phyloP scores from a whole-genome alignment of 2,329 filamentous ascomycete species.

The Ophiocordyceps camponoti-saundersi region DNA sequence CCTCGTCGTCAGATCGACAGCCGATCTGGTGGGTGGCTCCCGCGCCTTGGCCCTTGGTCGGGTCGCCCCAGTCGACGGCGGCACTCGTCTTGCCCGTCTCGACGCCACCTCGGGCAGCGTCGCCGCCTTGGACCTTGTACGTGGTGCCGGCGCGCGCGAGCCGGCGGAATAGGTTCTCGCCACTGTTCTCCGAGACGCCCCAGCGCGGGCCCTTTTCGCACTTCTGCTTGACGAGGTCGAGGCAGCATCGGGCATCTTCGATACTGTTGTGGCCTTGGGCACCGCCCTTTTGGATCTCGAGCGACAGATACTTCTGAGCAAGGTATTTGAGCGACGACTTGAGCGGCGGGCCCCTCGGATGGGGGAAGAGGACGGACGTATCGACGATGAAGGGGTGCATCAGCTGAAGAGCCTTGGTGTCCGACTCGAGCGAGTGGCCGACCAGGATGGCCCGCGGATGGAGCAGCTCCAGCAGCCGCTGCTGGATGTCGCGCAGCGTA shows the following conservation, averaged over 20 bases:
- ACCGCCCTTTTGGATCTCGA: conserved; percentile 75
- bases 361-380: conserved; percentile 77
- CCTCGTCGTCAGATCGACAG: conserved; percentile 42
- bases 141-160: conserved; percentile 46
- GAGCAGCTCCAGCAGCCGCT: conserved; percentile 55
- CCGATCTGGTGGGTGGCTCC: conserved; percentile 39
- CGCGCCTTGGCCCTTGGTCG: conserved; percentile 38
- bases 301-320: conserved; percentile 65
- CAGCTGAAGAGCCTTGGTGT: conserved; percentile 68
- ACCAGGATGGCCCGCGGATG: conserved; percentile 57
- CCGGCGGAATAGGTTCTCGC: conserved; percentile 80
- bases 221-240: conserved; percentile 89
- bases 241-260: conserved; percentile 79
- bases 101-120: conserved; percentile 36
- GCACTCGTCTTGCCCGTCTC: conserved; percentile 47
- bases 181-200: conserved; percentile 62
- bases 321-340: conserved; percentile 88
- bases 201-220: conserved; percentile 82
- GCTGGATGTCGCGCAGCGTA: conserved; percentile 67
- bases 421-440: conserved; percentile 68
- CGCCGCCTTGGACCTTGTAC: conserved; percentile 44
- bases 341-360: conserved; percentile 73
- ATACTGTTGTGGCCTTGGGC: conserved; percentile 70
- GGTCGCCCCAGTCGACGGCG: conserved; percentile 81
- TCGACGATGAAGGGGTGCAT: conserved; percentile 90